Percentiles rank a stretch among this genome's conserved stretches.
Evolutionary conservation across 495 filamentous ascomycete species (phyloP).

Genomic region (Chaetomium cochliodes): DNA sequence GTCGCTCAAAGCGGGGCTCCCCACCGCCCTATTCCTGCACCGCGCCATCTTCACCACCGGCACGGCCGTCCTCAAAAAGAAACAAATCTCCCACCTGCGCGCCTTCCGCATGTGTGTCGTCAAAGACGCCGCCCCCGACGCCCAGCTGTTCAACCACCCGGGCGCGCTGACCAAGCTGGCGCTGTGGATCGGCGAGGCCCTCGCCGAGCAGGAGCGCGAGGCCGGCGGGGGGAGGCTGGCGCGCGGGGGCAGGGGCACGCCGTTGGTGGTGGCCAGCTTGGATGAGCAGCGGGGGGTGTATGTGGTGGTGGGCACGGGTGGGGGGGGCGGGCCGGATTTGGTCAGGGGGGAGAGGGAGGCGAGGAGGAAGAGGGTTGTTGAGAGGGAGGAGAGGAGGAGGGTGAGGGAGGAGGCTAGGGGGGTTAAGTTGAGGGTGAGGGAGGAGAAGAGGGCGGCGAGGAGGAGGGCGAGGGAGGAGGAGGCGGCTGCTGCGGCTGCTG

Average conservation of each 20-base stretch:
- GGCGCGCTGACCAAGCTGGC: conserved; percentile 89
- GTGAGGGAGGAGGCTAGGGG: conserved; percentile 62
- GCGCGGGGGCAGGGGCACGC: conserved; percentile 69
- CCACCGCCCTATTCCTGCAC: conserved; percentile 83
- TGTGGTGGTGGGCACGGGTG: conserved; percentile 83
- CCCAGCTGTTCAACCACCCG: conserved; percentile 83
- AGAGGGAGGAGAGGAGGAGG: conserved; percentile 57
- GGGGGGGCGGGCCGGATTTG: conserved; percentile 67
- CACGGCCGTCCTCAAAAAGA: conserved; percentile 84
- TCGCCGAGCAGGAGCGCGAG: conserved; percentile 83
- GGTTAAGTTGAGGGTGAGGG: conserved; percentile 51
- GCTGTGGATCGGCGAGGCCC: conserved; percentile 90
- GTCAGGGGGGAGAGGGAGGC: conserved; percentile 58
- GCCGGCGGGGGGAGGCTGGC: conserved; percentile 64
- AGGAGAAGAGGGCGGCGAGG: conserved; percentile 41
- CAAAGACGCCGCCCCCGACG: conserved; percentile 82
- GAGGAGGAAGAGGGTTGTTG: conserved; percentile 58
- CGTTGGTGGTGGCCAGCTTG: conserved; percentile 83
- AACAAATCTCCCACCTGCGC: conserved; percentile 84
- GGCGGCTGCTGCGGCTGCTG: too few relatives aligned
- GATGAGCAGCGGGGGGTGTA: conserved; percentile 89
- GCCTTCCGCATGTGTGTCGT: conserved; percentile 95
- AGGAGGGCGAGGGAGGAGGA: too few relatives aligned
- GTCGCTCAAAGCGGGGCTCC: conserved; percentile 70
- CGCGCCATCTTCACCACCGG: conserved; percentile 92